phyloP scores from a whole-genome alignment of 2,329 filamentous ascomycete genomes.

The Neodidymelliopsis sp. region DNA sequence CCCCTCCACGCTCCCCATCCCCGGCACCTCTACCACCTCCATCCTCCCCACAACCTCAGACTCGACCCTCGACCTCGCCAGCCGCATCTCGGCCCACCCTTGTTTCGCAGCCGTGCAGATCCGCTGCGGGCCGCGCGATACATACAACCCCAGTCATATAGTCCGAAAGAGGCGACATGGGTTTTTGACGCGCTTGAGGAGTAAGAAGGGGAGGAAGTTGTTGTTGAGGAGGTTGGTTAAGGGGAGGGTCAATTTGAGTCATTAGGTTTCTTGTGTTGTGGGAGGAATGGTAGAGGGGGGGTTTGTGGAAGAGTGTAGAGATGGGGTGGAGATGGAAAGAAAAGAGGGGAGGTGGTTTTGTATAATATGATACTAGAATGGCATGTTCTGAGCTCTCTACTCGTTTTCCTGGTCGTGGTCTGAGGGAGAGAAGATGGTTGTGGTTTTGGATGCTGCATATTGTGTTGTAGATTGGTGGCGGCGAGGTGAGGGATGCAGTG shows the following conservation, averaged over 20 bases:
- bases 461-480: too few species aligned
- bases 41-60: constrained; percentile 17
- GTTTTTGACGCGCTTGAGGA: constrained; percentile 62
- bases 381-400: too few species aligned
- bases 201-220: constrained; percentile 61
- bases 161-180: constrained; percentile 69
- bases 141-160: constrained; percentile 65
- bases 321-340: too few species aligned
- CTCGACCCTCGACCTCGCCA: constrained; percentile 44
- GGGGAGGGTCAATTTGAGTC: constrained; percentile 55
- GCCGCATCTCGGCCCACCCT: constrained; percentile 48
- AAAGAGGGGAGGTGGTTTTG: too few species aligned
- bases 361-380: too few species aligned
- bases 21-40: constrained; percentile 25
- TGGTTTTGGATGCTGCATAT: too few species aligned
- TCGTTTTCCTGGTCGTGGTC: not conserved
- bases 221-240: constrained; percentile 63
- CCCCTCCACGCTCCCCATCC: constrained; percentile 26
- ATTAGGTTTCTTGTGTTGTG: too few species aligned
- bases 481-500: too few species aligned
- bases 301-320: too few species aligned
- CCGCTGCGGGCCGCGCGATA: constrained; percentile 59
- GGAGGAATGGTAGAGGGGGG: too few species aligned
- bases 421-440: not conserved
- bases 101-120: constrained; percentile 51